Conservation (phyloP, 352 stramenopile species). For the Pythium angustatum region DNA sequence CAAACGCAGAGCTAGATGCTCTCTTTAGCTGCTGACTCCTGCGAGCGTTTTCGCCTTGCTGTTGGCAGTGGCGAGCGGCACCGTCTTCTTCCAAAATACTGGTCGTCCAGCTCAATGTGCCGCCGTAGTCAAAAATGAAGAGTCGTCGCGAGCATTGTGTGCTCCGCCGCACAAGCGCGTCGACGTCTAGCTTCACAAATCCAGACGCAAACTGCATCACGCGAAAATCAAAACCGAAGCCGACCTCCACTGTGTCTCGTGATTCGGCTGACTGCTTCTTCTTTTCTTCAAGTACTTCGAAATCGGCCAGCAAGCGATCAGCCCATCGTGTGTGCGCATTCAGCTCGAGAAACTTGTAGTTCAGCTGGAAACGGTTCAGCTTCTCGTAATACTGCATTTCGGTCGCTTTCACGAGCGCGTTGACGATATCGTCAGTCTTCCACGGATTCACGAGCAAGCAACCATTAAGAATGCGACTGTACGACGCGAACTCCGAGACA, state of each 20-base stretch:
- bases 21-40: background rate
- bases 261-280: slow-evolving; percentile 33
- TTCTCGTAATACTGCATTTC: slow-evolving; percentile 83
- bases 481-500: slow-evolving; percentile 96
- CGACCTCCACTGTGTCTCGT: slow-evolving; percentile 84
- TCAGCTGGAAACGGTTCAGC: slow-evolving; percentile 66
- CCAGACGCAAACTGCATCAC: slow-evolving; percentile 95
- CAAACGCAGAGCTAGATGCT: slow-evolving; percentile 11
- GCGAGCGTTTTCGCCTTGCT: slow-evolving; percentile 12
- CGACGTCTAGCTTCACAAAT: slow-evolving; percentile 92
- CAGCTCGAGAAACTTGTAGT: slow-evolving; percentile 86
- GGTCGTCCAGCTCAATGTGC: slow-evolving; percentile 89
- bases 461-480: slow-evolving; percentile 95
- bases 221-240: slow-evolving; percentile 95
- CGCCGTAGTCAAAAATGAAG: slow-evolving; percentile 98
- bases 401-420: slow-evolving; percentile 57
- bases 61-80: slow-evolving; percentile 31
- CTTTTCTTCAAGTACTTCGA: slow-evolving; percentile 82
- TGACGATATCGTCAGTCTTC: slow-evolving; percentile 91
- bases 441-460: slow-evolving; percentile 97
- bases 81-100: slow-evolving; percentile 66
- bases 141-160: slow-evolving; percentile 59
- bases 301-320: slow-evolving; percentile 92
- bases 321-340: slow-evolving; percentile 91
- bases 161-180: slow-evolving; percentile 87